Percentiles rank a stretch among this genome's conserved stretches.
Evolutionary conservation across 2,329 filamentous ascomycete genomes (phyloP).

Genomic region (Huntiella savannae): DNA sequence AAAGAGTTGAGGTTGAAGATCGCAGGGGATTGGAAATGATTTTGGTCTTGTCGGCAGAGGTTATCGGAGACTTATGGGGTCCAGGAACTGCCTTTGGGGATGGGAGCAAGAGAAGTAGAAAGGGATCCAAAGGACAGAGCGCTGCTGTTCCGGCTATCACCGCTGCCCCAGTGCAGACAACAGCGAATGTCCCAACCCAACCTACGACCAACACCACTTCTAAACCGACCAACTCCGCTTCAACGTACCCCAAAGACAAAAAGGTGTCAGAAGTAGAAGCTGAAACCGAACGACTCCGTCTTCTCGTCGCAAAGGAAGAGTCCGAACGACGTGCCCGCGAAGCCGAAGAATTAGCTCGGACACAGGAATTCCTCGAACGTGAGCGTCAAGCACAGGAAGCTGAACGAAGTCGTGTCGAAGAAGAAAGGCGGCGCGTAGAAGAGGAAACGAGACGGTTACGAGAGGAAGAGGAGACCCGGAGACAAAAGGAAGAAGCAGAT

Average conservation of each 20-base stretch:
- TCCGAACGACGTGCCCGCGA: constrained; percentile 38
- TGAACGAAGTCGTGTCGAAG: constrained; percentile 16
- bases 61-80: constrained; percentile 46
- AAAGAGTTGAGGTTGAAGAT: constrained; percentile 81
- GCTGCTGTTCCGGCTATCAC: constrained; percentile 24
- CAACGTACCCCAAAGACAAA: constrained; percentile 28
- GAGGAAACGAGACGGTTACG: neutral
- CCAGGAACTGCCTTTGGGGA: constrained; percentile 50
- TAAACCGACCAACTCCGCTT: constrained; percentile 17
- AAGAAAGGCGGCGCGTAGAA: constrained; percentile 52
- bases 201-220: neutral
- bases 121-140: constrained; percentile 14
- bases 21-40: constrained; percentile 81
- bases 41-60: constrained; percentile 42
- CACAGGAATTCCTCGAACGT: constrained; percentile 1
- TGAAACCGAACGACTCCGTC: constrained; percentile 56
- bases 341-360: constrained; percentile 26
- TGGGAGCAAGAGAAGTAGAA: constrained; percentile 25
- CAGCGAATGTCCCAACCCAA: constrained; percentile 11
- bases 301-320: constrained; percentile 33
- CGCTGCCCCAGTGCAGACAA: constrained; percentile 11
- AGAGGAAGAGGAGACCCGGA: neutral
- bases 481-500: constrained; percentile 43
- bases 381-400: constrained; percentile 27
- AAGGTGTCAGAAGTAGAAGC: constrained; percentile 38